These are phyloP conservation scores for Silene coronaria DNA, from an alignment of 179 eudicot species.

Conservation along the genomic window DNA sequence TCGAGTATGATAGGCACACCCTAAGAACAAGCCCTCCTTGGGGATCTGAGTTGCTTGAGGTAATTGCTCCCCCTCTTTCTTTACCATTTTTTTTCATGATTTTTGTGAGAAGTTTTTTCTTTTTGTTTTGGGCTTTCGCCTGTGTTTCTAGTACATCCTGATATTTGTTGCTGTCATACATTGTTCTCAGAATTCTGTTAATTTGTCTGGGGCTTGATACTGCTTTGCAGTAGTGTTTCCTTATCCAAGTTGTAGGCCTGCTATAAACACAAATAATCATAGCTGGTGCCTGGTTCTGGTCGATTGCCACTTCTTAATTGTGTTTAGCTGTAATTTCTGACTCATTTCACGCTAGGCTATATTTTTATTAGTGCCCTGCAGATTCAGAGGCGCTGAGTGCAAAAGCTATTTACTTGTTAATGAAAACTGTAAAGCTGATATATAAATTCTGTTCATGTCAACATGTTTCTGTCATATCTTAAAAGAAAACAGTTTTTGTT, in stretches of 20 bases:
- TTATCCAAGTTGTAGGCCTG: slow-evolving; percentile 6
- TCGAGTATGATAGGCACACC: slow-evolving; percentile 93
- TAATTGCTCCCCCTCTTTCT: slow-evolving; percentile 19
- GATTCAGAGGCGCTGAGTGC: not conserved
- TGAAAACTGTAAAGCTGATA: not conserved
- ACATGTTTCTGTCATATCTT: not conserved
- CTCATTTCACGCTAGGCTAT: not conserved
- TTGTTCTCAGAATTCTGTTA: not conserved
- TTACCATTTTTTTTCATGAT: not conserved
- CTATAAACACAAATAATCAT: slow-evolving; percentile 2
- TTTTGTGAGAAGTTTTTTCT: not conserved
- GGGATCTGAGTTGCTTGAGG: slow-evolving; percentile 99
- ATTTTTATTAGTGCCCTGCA: not conserved
- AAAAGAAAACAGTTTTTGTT: not conserved
- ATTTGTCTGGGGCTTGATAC: not conserved
- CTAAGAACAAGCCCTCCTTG: slow-evolving; percentile 99
- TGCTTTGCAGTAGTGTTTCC: not conserved
- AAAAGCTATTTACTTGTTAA: not conserved
- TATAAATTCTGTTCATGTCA: not conserved
- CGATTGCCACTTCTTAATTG: not conserved
- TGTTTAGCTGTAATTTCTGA: not conserved
- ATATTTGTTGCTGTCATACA: not conserved
- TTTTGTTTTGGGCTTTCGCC: not conserved
- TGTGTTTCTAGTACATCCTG: not conserved
- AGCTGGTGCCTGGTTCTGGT: not conserved